Evolutionary conservation across 73 alveolate species (phyloP), one percentile per base, ranked within the genome.

Genomic region (Paramecium bursaria): DNA sequence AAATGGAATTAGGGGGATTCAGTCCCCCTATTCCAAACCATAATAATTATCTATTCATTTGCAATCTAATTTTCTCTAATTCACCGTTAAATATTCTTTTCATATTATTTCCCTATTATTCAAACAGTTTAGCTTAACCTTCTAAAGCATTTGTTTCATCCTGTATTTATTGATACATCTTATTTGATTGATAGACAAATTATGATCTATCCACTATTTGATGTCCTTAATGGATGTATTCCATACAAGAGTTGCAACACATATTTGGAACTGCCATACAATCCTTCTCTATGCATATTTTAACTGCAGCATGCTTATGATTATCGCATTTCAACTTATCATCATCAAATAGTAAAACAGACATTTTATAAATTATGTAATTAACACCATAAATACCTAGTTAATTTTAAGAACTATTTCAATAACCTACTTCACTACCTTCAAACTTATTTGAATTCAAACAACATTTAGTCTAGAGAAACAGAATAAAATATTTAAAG

Each of bases 21-120:
- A n/a, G n/a, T n/a, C n/a, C n/a, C n/a, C n/a, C n/a, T n/a, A n/a
- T n/a, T n/a, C n/a, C n/a, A n/a, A n/a, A n/a, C n/a, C n/a, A n/a
- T n/a, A n/a, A n/a, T n/a, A n/a, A n/a, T n/a, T n/a, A n/a, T 67
- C 35, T 67, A 33, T 31, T 35, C 19, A 67, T 4, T 27, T 67
- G 44, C 5, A 67, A 39, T 67, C 55, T 67, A 35, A 67, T 31
- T 42, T 57, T 67, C 22, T 67, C 82, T 11, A 67, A 25, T 21
- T 67, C 82, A 15, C 82, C 82, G 82, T 67, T 67, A 67, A 67
- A 33, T 15, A 33, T 3, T 13, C 39, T 67, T 27, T 42, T 67
- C 17, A 67, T 6, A 33, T 67, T 35, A 7, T 53, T 11, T 25
- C 82, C 82, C 21, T 67, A 39, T 42, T 42, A 39, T 0, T 67